These are phyloP conservation scores for Xylaria telfairii DNA, from an alignment of 495 filamentous ascomycete genomes.

Conservation along the genomic window DNA sequence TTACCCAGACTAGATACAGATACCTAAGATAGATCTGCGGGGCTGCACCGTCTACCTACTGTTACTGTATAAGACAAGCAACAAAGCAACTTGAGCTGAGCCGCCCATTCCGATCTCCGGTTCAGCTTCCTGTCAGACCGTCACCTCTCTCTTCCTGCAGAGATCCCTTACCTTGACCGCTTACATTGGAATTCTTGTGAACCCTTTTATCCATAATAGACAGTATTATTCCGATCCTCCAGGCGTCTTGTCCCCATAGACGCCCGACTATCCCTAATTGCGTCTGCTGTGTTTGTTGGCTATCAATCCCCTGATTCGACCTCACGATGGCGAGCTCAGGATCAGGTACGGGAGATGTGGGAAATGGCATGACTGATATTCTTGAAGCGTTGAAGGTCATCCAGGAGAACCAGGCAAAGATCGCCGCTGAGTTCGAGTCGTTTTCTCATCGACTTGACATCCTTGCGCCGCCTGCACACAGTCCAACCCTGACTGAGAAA, in stretches of 20 bases:
- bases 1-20: neutral
- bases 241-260: neutral
- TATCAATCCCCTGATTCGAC: conserved; percentile 15
- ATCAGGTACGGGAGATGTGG: conserved; percentile 26
- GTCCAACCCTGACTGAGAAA: conserved; percentile 28
- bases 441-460: conserved; percentile 71
- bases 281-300: conserved; percentile 1
- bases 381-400: conserved; percentile 58
- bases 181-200: conserved; percentile 1
- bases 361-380: conserved; percentile 55
- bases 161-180: neutral
- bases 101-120: conserved; percentile 8
- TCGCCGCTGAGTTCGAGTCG: conserved; percentile 67
- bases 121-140: conserved; percentile 7
- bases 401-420: conserved; percentile 61
- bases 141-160: neutral
- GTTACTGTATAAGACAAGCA: neutral
- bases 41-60: neutral
- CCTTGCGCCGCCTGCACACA: conserved; percentile 53
- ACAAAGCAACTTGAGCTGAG: conserved; percentile 18
- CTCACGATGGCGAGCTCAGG: conserved; percentile 37
- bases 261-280: neutral
- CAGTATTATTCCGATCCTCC: neutral
- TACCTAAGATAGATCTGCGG: conserved; percentile 14
- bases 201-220: neutral